Evolutionary conservation across 2,329 filamentous ascomycete genomes (phyloP).

Genomic region (Emericellopsis atlantica): DNA sequence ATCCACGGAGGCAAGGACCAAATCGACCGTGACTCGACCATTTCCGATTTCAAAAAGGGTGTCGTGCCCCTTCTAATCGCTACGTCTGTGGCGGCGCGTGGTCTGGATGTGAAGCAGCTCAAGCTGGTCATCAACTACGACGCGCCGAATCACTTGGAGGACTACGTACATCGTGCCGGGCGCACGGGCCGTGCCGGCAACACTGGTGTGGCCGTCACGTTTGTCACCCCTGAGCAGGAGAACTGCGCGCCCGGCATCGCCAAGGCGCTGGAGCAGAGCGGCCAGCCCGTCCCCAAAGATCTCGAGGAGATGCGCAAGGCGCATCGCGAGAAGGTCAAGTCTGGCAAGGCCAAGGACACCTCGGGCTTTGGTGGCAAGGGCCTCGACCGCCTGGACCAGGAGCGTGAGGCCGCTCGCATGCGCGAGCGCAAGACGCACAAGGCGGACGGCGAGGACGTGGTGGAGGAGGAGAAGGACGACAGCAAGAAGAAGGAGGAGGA

Average conservation of each 20-base stretch:
- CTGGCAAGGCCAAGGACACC: constrained; percentile 78
- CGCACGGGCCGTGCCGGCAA: constrained; percentile 92
- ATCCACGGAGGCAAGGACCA: constrained; percentile 93
- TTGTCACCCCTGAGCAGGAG: constrained; percentile 84
- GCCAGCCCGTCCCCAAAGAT: constrained; percentile 65
- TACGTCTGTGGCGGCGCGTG: constrained; percentile 89
- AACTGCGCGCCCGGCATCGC: constrained; percentile 79
- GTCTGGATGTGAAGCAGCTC: constrained; percentile 89
- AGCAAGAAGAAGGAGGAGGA: constrained; percentile 59
- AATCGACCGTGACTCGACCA: constrained; percentile 82
- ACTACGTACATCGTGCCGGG: constrained; percentile 90
- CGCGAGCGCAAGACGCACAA: constrained; percentile 84
- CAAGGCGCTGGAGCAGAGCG: constrained; percentile 87
- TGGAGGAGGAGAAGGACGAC: constrained; percentile 61
- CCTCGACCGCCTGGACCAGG: constrained; percentile 79
- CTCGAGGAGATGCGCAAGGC: constrained; percentile 53
- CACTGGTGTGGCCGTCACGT: constrained; percentile 87
- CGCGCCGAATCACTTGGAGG: constrained; percentile 85
- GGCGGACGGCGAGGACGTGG: constrained; percentile 73
- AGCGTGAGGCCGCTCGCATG: constrained; percentile 75
- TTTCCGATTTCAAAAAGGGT: constrained; percentile 86
- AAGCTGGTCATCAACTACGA: constrained; percentile 96
- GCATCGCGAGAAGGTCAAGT: constrained; percentile 83
- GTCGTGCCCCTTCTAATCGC: constrained; percentile 83
- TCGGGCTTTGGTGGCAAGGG: constrained; percentile 94